Evolutionary conservation across 768 basidiomycete species (phyloP), one percentile per base, ranked within the genome.

Genomic region (Termitomyces sp.): DNA sequence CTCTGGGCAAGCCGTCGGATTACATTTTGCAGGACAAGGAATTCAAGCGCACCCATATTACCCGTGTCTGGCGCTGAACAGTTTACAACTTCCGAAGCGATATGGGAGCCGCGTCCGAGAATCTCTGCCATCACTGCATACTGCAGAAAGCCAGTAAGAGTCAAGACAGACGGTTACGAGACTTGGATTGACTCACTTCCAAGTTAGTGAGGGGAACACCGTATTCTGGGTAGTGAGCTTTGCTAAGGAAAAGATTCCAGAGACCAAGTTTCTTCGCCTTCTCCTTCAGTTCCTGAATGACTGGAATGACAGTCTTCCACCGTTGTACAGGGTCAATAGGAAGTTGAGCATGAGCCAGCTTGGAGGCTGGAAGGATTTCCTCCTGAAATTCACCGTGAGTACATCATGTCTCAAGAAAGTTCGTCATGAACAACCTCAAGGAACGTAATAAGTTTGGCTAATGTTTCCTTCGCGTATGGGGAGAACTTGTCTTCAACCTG

Each of bases 71-170:
- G 96, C 15, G 95, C 95, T 27, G 95, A 87, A 74, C 95, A 98
- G 68, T 99, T 99, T 57, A 91, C 86, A 13, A 82, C 85, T 75
- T 98, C 88, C 22, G 95, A 86, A 3, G 89, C 93, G 52, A 95
- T 74, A 63, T 87, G 87, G 9, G 89, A 88, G 22, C 82, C 87
- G 57, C 93, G 85, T 4, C 95, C 95, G 64, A 98, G 82, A 46
- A 97, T 73, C 73, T 97, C 96, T n/a, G 95, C 95, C 88, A 98
- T 97, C 31, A 98, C 89, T 41, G 91, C 93, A 70, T 99, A 98
- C 93, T 95, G 63, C 45, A 11, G 12, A 6, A 34, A 18, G 42
- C 64, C 34, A 55, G 27, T 5, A 15, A 37, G 41, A 20, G 7
- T 20, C n/a, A 20, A n/a, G 36, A 39, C n/a, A 20, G 42, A 47